These are phyloP conservation scores for Myriosclerotinia curreyana DNA, from an alignment of 2,329 filamentous ascomycete species.

Conservation along the genomic window DNA sequence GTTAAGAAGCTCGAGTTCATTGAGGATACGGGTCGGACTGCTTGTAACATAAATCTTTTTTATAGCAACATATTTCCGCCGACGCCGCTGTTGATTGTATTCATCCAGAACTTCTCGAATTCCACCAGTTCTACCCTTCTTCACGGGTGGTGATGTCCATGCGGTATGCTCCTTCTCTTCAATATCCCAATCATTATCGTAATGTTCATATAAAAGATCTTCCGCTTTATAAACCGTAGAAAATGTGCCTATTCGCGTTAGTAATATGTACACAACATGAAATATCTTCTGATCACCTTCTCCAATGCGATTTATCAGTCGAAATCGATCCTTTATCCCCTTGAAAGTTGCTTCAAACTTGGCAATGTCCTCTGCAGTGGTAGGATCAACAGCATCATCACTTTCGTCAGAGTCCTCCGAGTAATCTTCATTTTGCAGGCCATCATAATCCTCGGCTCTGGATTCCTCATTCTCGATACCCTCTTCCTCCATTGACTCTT, in stretches of 20 bases:
- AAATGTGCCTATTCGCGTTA: constrained; percentile 70
- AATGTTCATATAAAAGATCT: constrained; percentile 79
- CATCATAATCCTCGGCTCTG: constrained; percentile 29
- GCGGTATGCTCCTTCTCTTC: constrained; percentile 61
- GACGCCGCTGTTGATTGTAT: constrained; percentile 44
- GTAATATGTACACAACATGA: constrained; percentile 4
- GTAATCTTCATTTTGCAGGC: constrained; percentile 44
- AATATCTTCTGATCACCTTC: constrained; percentile 62
- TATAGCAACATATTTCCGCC: constrained; percentile 82
- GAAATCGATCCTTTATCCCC: constrained; percentile 78
- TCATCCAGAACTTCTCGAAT: constrained; percentile 30
- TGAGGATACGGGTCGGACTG: constrained; percentile 87
- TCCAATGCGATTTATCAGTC: constrained; percentile 92
- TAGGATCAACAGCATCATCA: constrained; percentile 61
- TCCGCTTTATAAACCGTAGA: constrained; percentile 99
- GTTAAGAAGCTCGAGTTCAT: constrained; percentile 90
- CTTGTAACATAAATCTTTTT: constrained; percentile 99
- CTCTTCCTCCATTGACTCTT: constrained; percentile 38
- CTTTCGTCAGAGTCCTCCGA: constrained; percentile 52
- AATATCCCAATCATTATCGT: constrained; percentile 83
- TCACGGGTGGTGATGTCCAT: constrained; percentile 67
- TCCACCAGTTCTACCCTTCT: constrained; percentile 47
- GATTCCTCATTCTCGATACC: constrained; percentile 40
- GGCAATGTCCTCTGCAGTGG: constrained; percentile 80
- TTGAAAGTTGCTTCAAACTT: constrained; percentile 79